A percentile compares a stretch with the other conserved stretches of the same genome.
phyloP scores from a whole-genome alignment of 2,329 filamentous ascomycete species.

The Cytospora leucostoma region DNA sequence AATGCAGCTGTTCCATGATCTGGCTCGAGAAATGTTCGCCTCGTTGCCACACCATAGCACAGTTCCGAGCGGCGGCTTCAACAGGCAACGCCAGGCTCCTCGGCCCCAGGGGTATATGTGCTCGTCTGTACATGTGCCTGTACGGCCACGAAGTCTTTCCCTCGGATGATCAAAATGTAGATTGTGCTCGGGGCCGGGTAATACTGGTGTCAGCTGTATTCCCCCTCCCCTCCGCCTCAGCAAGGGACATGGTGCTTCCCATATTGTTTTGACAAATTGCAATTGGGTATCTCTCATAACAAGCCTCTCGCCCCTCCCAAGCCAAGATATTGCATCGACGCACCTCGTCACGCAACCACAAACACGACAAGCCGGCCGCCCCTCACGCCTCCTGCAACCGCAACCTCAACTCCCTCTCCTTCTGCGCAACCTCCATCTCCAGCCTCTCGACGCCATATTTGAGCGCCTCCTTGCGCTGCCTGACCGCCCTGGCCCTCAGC shows the following conservation, averaged over 20 bases:
- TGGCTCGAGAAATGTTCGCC: background rate
- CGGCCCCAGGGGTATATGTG: background rate
- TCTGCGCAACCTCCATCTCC: conserved; percentile 82
- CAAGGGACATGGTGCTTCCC: background rate
- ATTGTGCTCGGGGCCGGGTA: background rate
- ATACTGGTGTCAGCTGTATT: background rate
- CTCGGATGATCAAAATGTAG: background rate
- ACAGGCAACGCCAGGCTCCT: background rate
- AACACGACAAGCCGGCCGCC: no score
- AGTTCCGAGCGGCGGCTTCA: background rate
- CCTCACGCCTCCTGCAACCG: conserved; percentile 43
- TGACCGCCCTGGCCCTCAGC: conserved; percentile 60
- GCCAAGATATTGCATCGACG: background rate
- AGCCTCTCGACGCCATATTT: conserved; percentile 85
- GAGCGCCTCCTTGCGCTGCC: conserved; percentile 81
- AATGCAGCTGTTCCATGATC: background rate
- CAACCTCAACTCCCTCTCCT: conserved; percentile 60
- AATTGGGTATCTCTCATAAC: background rate
- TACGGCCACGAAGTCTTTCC: background rate
- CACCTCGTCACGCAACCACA: background rate
- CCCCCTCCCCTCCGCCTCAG: background rate
- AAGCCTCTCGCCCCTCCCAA: background rate
- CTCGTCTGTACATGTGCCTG: background rate
- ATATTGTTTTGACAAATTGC: background rate
- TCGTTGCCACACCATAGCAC: background rate